These are phyloP conservation scores for Globisporangium spinosum DNA, from an alignment of 352 stramenopile species.

Conservation along the genomic window DNA sequence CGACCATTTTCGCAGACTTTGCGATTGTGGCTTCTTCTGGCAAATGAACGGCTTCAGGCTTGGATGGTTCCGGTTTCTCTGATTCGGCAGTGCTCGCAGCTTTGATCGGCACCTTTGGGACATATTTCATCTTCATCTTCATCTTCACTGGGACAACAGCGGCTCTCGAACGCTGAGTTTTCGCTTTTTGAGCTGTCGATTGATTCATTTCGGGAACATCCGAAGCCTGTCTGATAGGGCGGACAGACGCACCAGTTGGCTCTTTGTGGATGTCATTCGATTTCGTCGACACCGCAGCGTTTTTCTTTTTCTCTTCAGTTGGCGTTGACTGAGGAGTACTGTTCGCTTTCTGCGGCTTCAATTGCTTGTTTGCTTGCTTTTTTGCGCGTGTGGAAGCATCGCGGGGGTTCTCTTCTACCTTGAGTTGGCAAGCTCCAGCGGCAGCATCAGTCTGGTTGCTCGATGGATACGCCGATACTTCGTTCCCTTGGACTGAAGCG, in stretches of 20 bases:
- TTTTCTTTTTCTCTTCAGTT: background rate
- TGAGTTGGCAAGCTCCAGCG: background rate
- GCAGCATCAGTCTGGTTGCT: background rate
- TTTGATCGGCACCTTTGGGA: background rate
- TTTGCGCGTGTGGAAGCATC: background rate
- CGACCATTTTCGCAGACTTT: background rate
- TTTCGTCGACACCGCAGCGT: background rate
- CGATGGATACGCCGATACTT: background rate
- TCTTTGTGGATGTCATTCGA: background rate
- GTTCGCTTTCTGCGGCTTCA: background rate
- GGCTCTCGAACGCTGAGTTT: background rate
- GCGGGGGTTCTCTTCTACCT: background rate
- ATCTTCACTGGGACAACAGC: background rate
- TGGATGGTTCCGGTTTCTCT: background rate
- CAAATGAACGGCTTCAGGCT: background rate
- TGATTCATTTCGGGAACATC: background rate
- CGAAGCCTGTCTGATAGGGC: background rate
- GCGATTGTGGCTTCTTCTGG: background rate
- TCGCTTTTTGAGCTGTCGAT: background rate
- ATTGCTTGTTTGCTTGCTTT: background rate
- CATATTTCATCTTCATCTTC: conserved; percentile 12
- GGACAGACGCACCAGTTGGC: background rate
- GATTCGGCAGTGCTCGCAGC: background rate
- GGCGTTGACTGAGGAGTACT: background rate
- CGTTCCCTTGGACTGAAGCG: background rate